Percentiles rank a stretch among this genome's conserved stretches.
Evolutionary conservation across 345 rosid genomes (phyloP).

Genomic region (Passiflora organensis): DNA sequence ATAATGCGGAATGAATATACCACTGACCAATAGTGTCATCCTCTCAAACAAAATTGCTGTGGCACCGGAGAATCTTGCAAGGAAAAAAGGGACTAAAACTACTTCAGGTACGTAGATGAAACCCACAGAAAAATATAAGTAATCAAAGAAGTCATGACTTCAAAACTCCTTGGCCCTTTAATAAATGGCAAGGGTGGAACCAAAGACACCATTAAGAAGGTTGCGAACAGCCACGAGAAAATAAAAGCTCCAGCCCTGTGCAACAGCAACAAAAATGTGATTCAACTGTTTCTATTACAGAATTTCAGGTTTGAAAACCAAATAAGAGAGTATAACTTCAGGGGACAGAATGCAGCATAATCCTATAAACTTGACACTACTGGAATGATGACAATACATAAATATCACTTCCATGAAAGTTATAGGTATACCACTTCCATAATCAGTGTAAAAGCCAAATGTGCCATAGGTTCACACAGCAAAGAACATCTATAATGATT

Average conservation of each 20-base stretch:
- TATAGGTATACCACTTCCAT: too few species aligned
- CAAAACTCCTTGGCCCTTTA: conserved; percentile 78
- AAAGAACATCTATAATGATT: background rate
- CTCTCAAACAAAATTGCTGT: conserved; percentile 10
- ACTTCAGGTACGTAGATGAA: conserved; percentile 69
- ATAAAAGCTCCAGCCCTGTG: conserved; percentile 76
- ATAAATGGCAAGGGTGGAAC: conserved; percentile 63
- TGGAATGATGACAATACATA: too few species aligned
- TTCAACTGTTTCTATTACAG: background rate
- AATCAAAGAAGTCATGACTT: conserved; percentile 74
- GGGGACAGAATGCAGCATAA: too few species aligned
- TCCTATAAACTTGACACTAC: too few species aligned
- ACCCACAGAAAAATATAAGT: conserved; percentile 80
- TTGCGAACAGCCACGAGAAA: conserved; percentile 83
- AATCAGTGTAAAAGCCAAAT: too few species aligned
- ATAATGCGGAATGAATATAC: conserved; percentile 2
- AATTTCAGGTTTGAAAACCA: too few species aligned
- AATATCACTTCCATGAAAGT: too few species aligned
- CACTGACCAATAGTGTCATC: background rate
- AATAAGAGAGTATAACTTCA: too few species aligned
- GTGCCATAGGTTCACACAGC: too few species aligned
- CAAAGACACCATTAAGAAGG: conserved; percentile 91
- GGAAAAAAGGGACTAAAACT: conserved; percentile 15
- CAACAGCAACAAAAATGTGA: conserved; percentile 16
- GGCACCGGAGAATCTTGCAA: background rate